These are phyloP conservation scores for Lasiodiplodia gonubiensis DNA, from an alignment of 2,329 filamentous ascomycete species.

Conservation along the genomic window DNA sequence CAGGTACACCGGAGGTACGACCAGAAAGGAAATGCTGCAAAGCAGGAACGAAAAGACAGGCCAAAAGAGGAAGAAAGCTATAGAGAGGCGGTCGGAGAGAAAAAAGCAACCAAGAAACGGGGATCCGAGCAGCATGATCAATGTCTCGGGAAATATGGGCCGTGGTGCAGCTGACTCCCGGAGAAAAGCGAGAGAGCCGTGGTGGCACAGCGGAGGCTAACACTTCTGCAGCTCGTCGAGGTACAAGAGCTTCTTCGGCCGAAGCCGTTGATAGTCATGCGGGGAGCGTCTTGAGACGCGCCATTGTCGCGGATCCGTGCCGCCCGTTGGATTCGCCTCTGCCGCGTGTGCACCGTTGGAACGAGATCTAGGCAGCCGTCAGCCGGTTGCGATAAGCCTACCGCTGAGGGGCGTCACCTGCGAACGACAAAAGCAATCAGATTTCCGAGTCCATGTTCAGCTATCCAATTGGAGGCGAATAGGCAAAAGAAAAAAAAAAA, in stretches of 20 bases:
- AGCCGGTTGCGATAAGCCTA: neutral
- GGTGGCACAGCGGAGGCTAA: neutral
- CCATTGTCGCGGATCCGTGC: too few species aligned
- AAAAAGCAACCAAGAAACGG: neutral
- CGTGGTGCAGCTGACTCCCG: constrained; percentile 5
- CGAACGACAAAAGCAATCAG: neutral
- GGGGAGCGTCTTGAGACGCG: neutral
- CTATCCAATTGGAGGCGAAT: constrained; percentile 1
- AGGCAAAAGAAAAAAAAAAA: constrained; percentile 1
- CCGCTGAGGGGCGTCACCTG: neutral
- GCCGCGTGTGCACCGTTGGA: neutral
- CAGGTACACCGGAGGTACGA: neutral
- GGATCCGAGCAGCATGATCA: neutral
- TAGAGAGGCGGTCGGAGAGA: constrained; percentile 1
- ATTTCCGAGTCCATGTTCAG: constrained; percentile 7
- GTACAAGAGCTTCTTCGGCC: constrained; percentile 12
- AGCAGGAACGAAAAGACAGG: neutral
- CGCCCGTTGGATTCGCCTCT: neutral
- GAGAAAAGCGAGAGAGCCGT: neutral
- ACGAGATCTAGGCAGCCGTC: neutral
- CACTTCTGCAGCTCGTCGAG: neutral
- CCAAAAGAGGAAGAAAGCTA: neutral
- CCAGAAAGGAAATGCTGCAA: neutral
- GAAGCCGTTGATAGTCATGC: neutral
- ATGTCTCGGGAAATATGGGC: constrained; percentile 16